A percentile compares a stretch with the other conserved stretches of the same genome.
These are phyloP conservation scores for Pinus albicaulis DNA, from an alignment of 75 land plant genomes.

Conservation along the genomic window DNA sequence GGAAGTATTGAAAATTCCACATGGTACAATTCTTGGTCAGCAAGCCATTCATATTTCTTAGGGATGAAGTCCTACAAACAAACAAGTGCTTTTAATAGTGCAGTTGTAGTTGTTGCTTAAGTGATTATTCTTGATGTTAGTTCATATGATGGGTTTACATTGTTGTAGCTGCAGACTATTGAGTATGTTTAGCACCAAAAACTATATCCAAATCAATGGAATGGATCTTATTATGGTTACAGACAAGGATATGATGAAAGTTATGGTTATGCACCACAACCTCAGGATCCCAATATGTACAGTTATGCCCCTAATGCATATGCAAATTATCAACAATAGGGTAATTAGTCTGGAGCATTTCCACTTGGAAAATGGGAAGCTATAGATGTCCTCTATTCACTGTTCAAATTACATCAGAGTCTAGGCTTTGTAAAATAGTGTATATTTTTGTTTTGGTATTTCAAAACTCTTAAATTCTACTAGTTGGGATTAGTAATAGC, in stretches of 20 bases:
- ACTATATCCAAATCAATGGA: constrained; percentile 58
- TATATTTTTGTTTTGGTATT: too few species aligned
- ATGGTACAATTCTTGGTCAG: constrained; percentile 77
- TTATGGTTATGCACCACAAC: constrained; percentile 73
- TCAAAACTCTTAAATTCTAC: too few species aligned
- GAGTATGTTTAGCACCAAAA: constrained; percentile 39
- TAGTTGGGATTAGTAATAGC: too few species aligned
- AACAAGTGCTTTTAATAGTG: constrained; percentile 36
- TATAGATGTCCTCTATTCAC: not conserved
- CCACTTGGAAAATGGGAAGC: too few species aligned
- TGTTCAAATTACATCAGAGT: too few species aligned
- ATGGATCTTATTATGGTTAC: constrained; percentile 53
- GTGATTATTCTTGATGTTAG: not conserved
- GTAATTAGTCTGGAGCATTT: not conserved
- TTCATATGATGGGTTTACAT: not conserved
- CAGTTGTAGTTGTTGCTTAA: not conserved
- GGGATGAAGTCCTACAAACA: constrained; percentile 89
- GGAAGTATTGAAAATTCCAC: constrained; percentile 61
- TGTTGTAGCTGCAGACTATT: not conserved
- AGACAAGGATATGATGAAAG: constrained; percentile 61
- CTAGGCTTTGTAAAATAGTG: too few species aligned
- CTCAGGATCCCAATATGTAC: constrained; percentile 72
- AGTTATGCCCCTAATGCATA: constrained; percentile 54
- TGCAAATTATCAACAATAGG: constrained; percentile 57
- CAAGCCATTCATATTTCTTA: constrained; percentile 81